phyloP scores from a whole-genome alignment of 106 monocot genomes.

The Dendrobium chrysotoxum region DNA sequence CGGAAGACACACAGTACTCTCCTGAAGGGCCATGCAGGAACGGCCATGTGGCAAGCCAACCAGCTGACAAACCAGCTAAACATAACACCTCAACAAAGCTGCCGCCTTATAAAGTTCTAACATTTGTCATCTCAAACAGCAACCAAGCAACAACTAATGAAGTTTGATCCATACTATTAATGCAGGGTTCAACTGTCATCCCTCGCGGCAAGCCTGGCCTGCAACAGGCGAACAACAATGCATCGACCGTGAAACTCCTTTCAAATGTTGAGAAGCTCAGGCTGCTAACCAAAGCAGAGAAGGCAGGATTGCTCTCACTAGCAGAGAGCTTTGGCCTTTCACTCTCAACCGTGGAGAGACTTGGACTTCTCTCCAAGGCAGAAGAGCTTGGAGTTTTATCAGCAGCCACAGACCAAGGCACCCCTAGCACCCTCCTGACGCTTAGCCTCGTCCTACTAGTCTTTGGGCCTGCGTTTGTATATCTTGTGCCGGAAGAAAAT shows the following conservation, averaged over 20 bases:
- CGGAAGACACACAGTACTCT: too few relatives aligned
- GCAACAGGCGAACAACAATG: constrained; percentile 14
- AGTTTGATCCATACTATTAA: neutral
- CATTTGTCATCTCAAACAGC: too few relatives aligned
- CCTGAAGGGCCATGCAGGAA: too few relatives aligned
- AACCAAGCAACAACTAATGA: too few relatives aligned
- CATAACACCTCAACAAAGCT: too few relatives aligned
- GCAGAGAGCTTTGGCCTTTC: constrained; percentile 79
- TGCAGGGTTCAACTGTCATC: neutral
- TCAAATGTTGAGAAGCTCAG: constrained; percentile 92
- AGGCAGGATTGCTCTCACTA: constrained; percentile 79
- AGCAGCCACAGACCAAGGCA: constrained; percentile 71
- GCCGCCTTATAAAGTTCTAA: too few relatives aligned
- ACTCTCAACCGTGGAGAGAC: constrained; percentile 64
- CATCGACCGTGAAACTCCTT: constrained; percentile 63
- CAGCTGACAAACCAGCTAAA: too few relatives aligned
- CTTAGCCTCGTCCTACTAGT: constrained; percentile 46
- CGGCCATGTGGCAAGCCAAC: too few relatives aligned
- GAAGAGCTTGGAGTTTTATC: constrained; percentile 80
- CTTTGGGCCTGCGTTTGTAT: constrained; percentile 63
- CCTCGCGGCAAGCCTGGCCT: constrained; percentile 32
- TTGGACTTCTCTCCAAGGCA: constrained; percentile 90
- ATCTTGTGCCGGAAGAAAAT: constrained; percentile 67
- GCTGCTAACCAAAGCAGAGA: constrained; percentile 92
- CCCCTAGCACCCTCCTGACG: constrained; percentile 42